phyloP scores from a whole-genome alignment of 345 rosid genomes.

The Dimocarpus longan region DNA sequence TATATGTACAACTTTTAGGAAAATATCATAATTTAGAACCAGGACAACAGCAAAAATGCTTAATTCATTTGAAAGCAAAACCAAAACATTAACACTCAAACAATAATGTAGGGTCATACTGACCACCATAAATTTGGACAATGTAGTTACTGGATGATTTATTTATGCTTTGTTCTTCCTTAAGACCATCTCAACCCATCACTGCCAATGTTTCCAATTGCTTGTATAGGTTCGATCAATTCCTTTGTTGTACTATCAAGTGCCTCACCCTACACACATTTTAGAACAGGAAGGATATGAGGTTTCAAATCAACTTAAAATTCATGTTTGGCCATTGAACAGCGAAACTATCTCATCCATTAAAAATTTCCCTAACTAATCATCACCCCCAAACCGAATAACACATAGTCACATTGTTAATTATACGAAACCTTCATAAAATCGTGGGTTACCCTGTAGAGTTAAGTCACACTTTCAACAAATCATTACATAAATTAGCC shows the following conservation, averaged over 20 bases:
- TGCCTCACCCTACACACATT: constrained; percentile 68
- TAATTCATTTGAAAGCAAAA: neutral
- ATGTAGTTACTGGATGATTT: neutral
- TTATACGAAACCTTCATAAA: too few relatives aligned
- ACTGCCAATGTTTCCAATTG: constrained; percentile 69
- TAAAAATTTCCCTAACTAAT: neutral
- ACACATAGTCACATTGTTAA: too few relatives aligned
- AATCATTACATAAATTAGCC: too few relatives aligned
- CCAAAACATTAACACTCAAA: neutral
- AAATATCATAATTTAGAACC: neutral
- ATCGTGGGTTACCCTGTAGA: too few relatives aligned
- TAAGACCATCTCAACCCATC: constrained; percentile 77
- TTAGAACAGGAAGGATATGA: neutral
- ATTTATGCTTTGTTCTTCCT: constrained; percentile 34
- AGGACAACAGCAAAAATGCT: neutral
- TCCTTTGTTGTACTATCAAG: constrained; percentile 68
- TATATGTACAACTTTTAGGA: too few relatives aligned
- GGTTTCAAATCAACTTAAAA: neutral
- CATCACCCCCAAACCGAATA: too few relatives aligned
- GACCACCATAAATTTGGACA: neutral
- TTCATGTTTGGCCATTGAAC: neutral
- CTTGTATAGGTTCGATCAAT: constrained; percentile 64
- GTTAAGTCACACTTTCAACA: too few relatives aligned
- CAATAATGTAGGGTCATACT: neutral
- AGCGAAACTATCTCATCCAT: neutral